A percentile compares a stretch with the other conserved stretches of the same genome.
These are phyloP conservation scores for Raddia distichophylla DNA, from an alignment of 176 grass and related monocot species.

Conservation along the genomic window DNA sequence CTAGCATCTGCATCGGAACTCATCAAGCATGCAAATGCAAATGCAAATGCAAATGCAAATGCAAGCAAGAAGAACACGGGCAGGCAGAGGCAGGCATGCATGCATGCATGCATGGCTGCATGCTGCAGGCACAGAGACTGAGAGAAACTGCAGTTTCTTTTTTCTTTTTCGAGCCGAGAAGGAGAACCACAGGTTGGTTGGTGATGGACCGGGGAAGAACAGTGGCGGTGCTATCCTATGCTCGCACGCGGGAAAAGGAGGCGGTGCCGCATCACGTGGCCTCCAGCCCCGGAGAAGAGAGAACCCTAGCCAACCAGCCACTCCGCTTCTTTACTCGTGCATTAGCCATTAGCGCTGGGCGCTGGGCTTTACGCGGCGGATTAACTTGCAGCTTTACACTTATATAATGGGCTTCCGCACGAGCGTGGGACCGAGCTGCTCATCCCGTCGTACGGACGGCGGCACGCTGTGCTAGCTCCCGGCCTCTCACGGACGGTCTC, in stretches of 20 bases:
- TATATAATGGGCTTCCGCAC: slow-evolving; percentile 19
- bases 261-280: slow-evolving; percentile 17
- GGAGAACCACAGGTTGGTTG: not conserved
- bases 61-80: not conserved
- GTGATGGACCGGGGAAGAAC: not conserved
- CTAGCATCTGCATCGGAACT: not conserved
- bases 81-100: no score
- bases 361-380: not conserved
- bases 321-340: no score
- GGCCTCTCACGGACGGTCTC: no score
- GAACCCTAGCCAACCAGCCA: no score
- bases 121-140: not conserved
- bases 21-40: not conserved
- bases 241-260: slow-evolving; percentile 49
- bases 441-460: not conserved
- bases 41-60: not conserved
- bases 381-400: slow-evolving; percentile 30
- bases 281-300: not conserved
- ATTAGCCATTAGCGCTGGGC: not conserved
- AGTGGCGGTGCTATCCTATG: not conserved
- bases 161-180: not conserved
- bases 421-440: slow-evolving; percentile 45
- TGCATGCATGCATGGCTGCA: not conserved
- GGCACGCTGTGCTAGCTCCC: slow-evolving; percentile 13
- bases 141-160: not conserved